Base-by-base conservation (phyloP, 495 filamentous ascomycete genomes). In the Elaphomyces granulatus region DNA sequence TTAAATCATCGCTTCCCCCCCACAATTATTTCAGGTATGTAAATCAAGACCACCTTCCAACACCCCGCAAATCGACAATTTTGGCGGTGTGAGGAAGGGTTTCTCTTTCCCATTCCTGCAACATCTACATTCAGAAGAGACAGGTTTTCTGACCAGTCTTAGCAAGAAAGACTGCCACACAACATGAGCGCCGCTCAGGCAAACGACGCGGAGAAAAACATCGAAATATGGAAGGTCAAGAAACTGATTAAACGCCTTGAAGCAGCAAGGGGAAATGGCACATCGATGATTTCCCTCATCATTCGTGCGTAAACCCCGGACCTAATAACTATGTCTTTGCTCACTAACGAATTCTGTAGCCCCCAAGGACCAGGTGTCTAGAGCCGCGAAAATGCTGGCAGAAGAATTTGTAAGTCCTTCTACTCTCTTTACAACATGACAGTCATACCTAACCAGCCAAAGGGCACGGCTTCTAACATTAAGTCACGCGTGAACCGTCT, bases 401-500 rank as follows among this genome's bases (percentile, higher is more conserved):
- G 90, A 98, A 94, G 88, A 95, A 81, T 95, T 87, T 56, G 87
- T 93, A 71, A 48, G 83, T 70, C 44, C 19, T 20, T 4, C 20
- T 17, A 9, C 15, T 34, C 1, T 21, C n/a, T 1, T 14, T 32
- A 26, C 36, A 20, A 3, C 8, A n/a, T n/a, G n/a, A n/a, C n/a
- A n/a, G 8, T 23, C 32, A 9, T 40, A 16, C 37, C 61, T 65
- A 21, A 45, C n/a, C 20, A 4, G 23, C 40, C 23, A 41, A 44
- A 87, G 83, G 90, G 90, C 53, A 98, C 90, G 40, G 92, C 90
- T 15, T 94, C 87, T 45, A 98, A 98, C 61, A 98, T 98, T 66
- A 98, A 98, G 63, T 98, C 90, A 28, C 87, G 90, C 53, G 90
- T 98, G 64, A 98, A 98, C 59, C 82, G 90, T 53, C 83, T 94